Percentiles rank a stretch among this genome's conserved stretches.
Evolutionary conservation across 805 yeast species (phyloP).

Genomic region (Zygoascus bituminiphila): DNA sequence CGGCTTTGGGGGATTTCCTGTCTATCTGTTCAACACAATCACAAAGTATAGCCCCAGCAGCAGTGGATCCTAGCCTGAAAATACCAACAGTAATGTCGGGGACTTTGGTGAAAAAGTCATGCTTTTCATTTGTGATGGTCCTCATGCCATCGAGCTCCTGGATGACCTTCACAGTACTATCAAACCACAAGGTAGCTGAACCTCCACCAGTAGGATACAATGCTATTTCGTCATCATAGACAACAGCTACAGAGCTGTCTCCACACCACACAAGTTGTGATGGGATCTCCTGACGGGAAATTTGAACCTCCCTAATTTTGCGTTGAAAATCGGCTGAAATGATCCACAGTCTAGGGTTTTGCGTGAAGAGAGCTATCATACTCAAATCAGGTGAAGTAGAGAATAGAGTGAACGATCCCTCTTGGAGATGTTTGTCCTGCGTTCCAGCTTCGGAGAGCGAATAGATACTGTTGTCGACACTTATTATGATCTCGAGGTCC

Average conservation of each 20-base stretch:
- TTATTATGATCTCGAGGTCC: slow-evolving; percentile 26
- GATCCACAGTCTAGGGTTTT: slow-evolving; percentile 40
- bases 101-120: slow-evolving; percentile 61
- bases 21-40: slow-evolving; percentile 68
- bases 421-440: slow-evolving; percentile 34
- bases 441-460: slow-evolving; percentile 25
- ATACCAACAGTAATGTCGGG: slow-evolving; percentile 47
- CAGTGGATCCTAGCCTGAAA: slow-evolving; percentile 75
- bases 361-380: slow-evolving; percentile 45
- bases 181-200: slow-evolving; percentile 27
- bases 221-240: slow-evolving; percentile 52
- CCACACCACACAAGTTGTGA: slow-evolving; percentile 71
- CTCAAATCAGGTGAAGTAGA: slow-evolving; percentile 46
- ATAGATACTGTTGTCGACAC: slow-evolving; percentile 18
- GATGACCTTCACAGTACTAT: slow-evolving; percentile 35
- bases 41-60: slow-evolving; percentile 71
- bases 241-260: slow-evolving; percentile 64
- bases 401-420: slow-evolving; percentile 41
- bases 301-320: slow-evolving; percentile 37
- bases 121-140: slow-evolving; percentile 46
- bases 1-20: slow-evolving; percentile 68
- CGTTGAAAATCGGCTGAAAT: slow-evolving; percentile 40
- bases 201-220: slow-evolving; percentile 55
- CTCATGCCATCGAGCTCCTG: slow-evolving; percentile 61
- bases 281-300: slow-evolving; percentile 32